phyloP scores from a whole-genome alignment of 2,329 filamentous ascomycete species.

The Fusarium longipes region DNA sequence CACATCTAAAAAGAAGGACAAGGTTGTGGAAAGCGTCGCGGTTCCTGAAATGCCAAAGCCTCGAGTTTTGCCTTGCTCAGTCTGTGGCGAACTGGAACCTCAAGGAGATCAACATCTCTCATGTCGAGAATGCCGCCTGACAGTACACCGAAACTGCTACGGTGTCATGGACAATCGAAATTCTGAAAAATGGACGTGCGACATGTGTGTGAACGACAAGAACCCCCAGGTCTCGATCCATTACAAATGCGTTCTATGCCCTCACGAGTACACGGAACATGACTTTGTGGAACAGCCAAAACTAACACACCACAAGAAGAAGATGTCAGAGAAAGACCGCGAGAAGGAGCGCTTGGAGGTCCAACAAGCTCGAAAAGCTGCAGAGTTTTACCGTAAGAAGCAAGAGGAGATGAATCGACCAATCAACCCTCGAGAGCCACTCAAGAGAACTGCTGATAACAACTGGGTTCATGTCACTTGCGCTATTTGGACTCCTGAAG shows the following conservation, averaged over 20 bases:
- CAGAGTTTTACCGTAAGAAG: slow-evolving; percentile 82
- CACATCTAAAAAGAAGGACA: slow-evolving; percentile 70
- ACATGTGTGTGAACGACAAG: slow-evolving; percentile 95
- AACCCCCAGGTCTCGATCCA: slow-evolving; percentile 91
- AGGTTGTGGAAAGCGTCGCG: slow-evolving; percentile 65
- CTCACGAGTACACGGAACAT: slow-evolving; percentile 81
- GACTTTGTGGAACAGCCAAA: slow-evolving; percentile 81
- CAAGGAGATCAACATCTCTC: slow-evolving; percentile 77
- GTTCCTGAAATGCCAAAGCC: slow-evolving; percentile 82
- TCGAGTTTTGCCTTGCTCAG: slow-evolving; percentile 81
- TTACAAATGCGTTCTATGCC: slow-evolving; percentile 94
- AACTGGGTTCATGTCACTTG: slow-evolving; percentile 98
- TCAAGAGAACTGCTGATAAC: slow-evolving; percentile 95
- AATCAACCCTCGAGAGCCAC: slow-evolving; percentile 83
- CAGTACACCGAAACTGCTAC: slow-evolving; percentile 92
- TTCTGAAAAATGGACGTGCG: slow-evolving; percentile 88
- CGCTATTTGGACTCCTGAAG: slow-evolving; percentile 89
- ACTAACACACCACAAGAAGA: slow-evolving; percentile 75
- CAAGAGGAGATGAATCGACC: slow-evolving; percentile 89
- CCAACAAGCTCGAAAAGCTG: slow-evolving; percentile 81
- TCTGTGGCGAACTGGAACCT: slow-evolving; percentile 81
- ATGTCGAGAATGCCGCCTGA: slow-evolving; percentile 89
- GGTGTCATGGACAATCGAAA: slow-evolving; percentile 79
- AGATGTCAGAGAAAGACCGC: slow-evolving; percentile 86
- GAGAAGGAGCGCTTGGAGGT: slow-evolving; percentile 89